Evolutionary conservation across 306 rosid genomes (phyloP).

Genomic region (Medicago truncatula): DNA sequence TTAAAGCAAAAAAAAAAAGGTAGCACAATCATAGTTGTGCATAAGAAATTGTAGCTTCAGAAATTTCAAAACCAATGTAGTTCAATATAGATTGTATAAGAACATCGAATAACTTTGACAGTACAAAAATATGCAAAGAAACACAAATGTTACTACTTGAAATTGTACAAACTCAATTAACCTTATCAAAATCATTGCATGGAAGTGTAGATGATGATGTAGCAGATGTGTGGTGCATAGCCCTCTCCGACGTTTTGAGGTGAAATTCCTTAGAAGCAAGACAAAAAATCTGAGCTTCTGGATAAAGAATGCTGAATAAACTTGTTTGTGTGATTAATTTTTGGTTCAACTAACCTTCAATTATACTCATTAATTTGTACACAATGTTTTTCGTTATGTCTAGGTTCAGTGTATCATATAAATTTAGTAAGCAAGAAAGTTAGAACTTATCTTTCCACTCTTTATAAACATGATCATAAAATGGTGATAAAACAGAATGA

Average conservation of each 20-base stretch:
- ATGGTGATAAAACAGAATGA: constrained; percentile 8
- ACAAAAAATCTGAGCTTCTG: constrained; percentile 39
- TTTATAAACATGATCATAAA: neutral
- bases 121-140: constrained; percentile 26
- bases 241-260: constrained; percentile 87
- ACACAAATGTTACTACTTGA: constrained; percentile 29
- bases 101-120: neutral
- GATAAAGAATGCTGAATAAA: constrained; percentile 17
- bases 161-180: constrained; percentile 31
- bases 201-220: constrained; percentile 63
- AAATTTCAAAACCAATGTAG: neutral
- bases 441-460: constrained; percentile 1
- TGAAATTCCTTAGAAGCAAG: constrained; percentile 75
- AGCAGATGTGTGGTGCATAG: constrained; percentile 68
- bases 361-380: neutral
- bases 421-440: constrained; percentile 1
- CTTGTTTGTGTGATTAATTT: constrained; percentile 21
- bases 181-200: constrained; percentile 60
- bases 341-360: neutral
- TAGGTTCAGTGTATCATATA: neutral
- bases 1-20: constrained; percentile 38
- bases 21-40: constrained; percentile 14
- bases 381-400: neutral
- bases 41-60: constrained; percentile 17
- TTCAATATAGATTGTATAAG: too few species aligned